Percentiles rank a stretch among this genome's conserved stretches.
Evolutionary conservation across 371 early-diverging fungal genomes (phyloP).

Genomic region (Paramicrosporidium saccamoebae): DNA sequence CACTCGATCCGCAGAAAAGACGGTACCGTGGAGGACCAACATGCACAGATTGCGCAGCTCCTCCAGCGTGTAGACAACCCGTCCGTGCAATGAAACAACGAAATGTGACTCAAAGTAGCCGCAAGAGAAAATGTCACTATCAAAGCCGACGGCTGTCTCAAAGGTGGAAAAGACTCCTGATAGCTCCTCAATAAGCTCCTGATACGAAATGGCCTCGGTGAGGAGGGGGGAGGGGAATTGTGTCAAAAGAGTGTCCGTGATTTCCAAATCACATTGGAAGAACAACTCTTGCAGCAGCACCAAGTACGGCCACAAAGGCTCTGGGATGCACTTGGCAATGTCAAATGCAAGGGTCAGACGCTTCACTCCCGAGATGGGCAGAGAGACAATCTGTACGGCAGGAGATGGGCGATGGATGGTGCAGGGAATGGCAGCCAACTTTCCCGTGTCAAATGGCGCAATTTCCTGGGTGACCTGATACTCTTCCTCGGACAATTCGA

Average conservation of each 20-base stretch:
- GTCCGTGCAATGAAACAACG: slow-evolving; percentile 9
- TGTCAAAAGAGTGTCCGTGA: slow-evolving; percentile 1
- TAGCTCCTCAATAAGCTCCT: slow-evolving; percentile 10
- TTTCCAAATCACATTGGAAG: slow-evolving; percentile 4
- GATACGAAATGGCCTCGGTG: slow-evolving; percentile 11
- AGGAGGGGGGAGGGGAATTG: slow-evolving; percentile 4
- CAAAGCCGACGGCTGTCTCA: slow-evolving; percentile 17
- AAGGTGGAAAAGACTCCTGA: slow-evolving; percentile 14
- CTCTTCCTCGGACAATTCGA: no score
- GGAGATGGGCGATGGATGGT: no score
- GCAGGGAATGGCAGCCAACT: no score
- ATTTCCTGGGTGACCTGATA: no score
- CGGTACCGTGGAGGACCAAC: slow-evolving; percentile 11
- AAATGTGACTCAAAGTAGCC: slow-evolving; percentile 17
- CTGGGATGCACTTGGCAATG: slow-evolving; percentile 9
- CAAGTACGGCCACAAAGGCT: slow-evolving; percentile 15
- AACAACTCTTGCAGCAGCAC: slow-evolving; percentile 14
- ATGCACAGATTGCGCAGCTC: slow-evolving; percentile 10
- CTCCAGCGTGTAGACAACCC: slow-evolving; percentile 8
- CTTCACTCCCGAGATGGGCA: no score
- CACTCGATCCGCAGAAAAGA: slow-evolving; percentile 20
- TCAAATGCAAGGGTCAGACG: no score
- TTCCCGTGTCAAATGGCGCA: no score
- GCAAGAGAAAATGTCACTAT: slow-evolving; percentile 13
- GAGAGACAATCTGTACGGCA: no score